Percentiles rank a stretch among this genome's conserved stretches.
Conservation (phyloP, 169 alveolate genomes). For the Toxoplasma gondii region DNA sequence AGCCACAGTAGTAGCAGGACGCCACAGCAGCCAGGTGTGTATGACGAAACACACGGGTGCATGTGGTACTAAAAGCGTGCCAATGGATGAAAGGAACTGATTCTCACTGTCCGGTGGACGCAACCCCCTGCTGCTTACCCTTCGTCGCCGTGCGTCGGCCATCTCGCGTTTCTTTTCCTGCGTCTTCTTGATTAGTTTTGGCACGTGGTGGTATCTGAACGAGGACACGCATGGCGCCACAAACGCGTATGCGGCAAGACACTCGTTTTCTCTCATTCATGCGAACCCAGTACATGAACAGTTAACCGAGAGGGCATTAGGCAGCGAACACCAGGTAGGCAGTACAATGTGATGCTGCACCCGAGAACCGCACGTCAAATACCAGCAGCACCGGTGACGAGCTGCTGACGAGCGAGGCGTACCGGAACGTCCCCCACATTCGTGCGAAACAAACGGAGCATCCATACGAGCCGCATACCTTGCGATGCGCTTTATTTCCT, state of each 20-base stretch:
- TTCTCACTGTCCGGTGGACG: background rate
- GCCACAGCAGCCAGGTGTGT: background rate
- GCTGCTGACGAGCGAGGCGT: too few species aligned
- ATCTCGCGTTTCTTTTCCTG: constrained; percentile 77
- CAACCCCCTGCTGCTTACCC: constrained; percentile 53
- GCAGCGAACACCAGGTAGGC: too few species aligned
- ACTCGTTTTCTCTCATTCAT: too few species aligned
- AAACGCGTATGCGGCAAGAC: background rate
- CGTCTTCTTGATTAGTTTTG: constrained; percentile 81
- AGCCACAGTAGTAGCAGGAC: background rate
- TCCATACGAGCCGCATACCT: constrained; percentile 24
- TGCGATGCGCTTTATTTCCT: constrained; percentile 87
- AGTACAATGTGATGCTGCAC: too few species aligned
- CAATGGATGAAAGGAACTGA: background rate
- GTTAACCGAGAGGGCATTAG: too few species aligned
- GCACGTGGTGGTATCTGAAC: constrained; percentile 85
- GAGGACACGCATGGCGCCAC: background rate
- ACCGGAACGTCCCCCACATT: too few species aligned
- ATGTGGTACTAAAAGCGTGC: too few species aligned
- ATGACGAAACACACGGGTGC: too few species aligned
- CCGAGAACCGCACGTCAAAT: too few species aligned
- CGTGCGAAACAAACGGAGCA: too few species aligned
- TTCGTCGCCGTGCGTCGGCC: constrained; percentile 77
- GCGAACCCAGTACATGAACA: too few species aligned
- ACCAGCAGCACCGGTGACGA: too few species aligned